Evolutionary conservation across 2,329 filamentous ascomycete genomes (phyloP).

Genomic region (Calonectria montana): DNA sequence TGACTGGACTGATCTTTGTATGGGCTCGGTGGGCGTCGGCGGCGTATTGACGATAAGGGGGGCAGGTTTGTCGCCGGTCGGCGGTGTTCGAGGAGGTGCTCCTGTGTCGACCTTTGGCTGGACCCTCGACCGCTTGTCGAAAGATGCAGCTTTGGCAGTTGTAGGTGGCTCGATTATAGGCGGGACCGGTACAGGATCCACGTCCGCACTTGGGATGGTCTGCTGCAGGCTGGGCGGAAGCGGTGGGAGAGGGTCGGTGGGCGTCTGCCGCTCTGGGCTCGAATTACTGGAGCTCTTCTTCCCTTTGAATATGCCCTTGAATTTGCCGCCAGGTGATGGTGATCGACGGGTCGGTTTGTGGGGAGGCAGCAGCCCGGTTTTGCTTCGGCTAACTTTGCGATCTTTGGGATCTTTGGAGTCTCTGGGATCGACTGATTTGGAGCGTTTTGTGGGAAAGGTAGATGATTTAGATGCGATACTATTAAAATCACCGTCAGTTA

Average conservation of each 20-base stretch:
- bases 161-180: slow-evolving; percentile 45
- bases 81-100: slow-evolving; percentile 60
- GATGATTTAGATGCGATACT: slow-evolving; percentile 41
- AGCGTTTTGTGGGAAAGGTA: slow-evolving; percentile 39
- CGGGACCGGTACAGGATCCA: slow-evolving; percentile 32
- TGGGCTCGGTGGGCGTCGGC: slow-evolving; percentile 69
- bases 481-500: slow-evolving; percentile 37
- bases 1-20: slow-evolving; percentile 33
- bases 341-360: slow-evolving; percentile 64
- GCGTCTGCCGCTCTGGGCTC: slow-evolving; percentile 36
- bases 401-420: slow-evolving; percentile 34
- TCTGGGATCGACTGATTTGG: slow-evolving; percentile 39
- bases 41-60: slow-evolving; percentile 74
- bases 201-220: slow-evolving; percentile 32
- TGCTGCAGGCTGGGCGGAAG: slow-evolving; percentile 30
- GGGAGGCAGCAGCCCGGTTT: slow-evolving; percentile 40
- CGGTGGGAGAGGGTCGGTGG: slow-evolving; percentile 33
- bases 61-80: slow-evolving; percentile 54
- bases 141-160: slow-evolving; percentile 44
- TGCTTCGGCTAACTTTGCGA: slow-evolving; percentile 40
- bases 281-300: slow-evolving; percentile 38
- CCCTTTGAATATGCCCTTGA: slow-evolving; percentile 72
- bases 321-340: slow-evolving; percentile 76
- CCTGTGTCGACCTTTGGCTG: slow-evolving; percentile 46
- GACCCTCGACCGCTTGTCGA: slow-evolving; percentile 43